Evolutionary conservation across 495 filamentous ascomycete species (phyloP).

Genomic region (Lasiosphaeria ovina): DNA sequence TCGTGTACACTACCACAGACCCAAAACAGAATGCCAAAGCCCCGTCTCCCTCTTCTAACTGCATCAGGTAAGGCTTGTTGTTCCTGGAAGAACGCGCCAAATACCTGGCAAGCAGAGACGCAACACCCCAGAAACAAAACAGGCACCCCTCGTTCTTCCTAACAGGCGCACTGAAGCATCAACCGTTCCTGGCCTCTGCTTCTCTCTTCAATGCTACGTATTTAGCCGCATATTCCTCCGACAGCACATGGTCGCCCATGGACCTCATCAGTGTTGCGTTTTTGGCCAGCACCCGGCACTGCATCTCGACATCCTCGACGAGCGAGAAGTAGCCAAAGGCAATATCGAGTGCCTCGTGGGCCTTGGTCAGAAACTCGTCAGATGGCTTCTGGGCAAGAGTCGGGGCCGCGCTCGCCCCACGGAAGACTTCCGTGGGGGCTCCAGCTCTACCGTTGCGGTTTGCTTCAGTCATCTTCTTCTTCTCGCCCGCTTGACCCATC

Average conservation of each 20-base stretch:
- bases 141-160: too few relatives aligned
- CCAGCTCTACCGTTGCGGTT: not conserved
- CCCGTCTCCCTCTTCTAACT: too few relatives aligned
- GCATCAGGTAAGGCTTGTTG: too few relatives aligned
- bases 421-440: constrained; percentile 15
- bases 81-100: too few relatives aligned
- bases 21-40: too few relatives aligned
- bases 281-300: constrained; percentile 83
- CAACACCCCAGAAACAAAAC: too few relatives aligned
- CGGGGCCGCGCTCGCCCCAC: not conserved
- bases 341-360: constrained; percentile 64
- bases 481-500: constrained; percentile 72
- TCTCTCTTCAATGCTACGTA: constrained; percentile 61
- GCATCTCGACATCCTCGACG: constrained; percentile 70
- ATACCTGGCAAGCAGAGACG: too few relatives aligned
- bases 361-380: constrained; percentile 64
- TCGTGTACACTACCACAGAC: too few relatives aligned
- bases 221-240: constrained; percentile 72
- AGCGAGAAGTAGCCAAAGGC: constrained; percentile 64
- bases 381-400: constrained; percentile 34
- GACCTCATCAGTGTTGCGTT: constrained; percentile 78
- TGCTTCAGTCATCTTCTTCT: constrained; percentile 18
- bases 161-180: not conserved
- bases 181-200: constrained; percentile 24
- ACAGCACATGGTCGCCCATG: constrained; percentile 65